These are phyloP conservation scores for Fusarium poae DNA, from an alignment of 2,329 filamentous ascomycete genomes.

Conservation along the genomic window DNA sequence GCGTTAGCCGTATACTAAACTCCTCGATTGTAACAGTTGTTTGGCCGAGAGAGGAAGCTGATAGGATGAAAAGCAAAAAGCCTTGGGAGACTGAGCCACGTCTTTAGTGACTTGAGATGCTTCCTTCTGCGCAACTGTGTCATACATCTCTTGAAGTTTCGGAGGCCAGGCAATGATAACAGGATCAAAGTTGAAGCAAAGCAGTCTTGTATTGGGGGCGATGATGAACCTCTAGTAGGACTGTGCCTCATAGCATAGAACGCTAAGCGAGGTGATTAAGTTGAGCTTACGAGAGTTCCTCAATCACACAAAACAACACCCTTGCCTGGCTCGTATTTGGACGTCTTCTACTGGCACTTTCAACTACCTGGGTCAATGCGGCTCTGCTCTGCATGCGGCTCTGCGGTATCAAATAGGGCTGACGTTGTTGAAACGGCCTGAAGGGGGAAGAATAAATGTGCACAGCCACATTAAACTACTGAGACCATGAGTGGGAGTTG, in stretches of 20 bases:
- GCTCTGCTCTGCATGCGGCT: conserved; percentile 7
- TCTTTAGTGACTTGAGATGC: not conserved
- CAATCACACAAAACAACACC: not conserved
- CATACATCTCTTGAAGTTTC: not conserved
- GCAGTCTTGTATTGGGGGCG: conserved; percentile 7
- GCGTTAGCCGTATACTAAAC: not conserved
- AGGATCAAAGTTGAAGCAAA: not conserved
- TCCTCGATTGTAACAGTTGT: not conserved
- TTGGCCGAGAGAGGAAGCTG: conserved; percentile 9
- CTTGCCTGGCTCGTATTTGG: not conserved
- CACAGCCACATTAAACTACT: not conserved
- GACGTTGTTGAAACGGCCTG: not conserved
- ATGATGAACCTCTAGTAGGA: conserved; percentile 8
- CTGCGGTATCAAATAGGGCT: conserved; percentile 4
- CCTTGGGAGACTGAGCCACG: conserved; percentile 12
- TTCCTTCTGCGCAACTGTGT: not conserved
- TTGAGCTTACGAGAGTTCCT: not conserved
- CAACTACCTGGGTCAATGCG: conserved; percentile 2
- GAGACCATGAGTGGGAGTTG: not conserved
- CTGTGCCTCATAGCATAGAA: conserved; percentile 17
- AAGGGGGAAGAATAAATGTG: not conserved
- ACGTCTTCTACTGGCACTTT: not conserved
- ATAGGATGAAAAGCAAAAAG: conserved; percentile 19
- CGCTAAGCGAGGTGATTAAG: not conserved
- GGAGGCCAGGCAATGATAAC: conserved; percentile 2